Base-by-base conservation (phyloP, 805 yeast genomes). In the Nakazawaea wyomingensis region DNA sequence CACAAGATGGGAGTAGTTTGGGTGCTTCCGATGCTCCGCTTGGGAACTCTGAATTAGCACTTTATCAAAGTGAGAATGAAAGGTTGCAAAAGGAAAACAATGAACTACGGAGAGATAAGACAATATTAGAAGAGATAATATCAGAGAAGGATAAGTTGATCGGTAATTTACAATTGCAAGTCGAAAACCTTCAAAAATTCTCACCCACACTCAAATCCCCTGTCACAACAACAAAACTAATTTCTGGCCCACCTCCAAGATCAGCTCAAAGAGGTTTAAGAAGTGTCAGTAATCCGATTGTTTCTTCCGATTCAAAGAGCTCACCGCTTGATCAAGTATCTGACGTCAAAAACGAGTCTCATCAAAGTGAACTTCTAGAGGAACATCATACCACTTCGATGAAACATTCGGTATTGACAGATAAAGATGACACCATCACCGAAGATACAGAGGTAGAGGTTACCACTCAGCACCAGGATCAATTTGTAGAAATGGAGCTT, bases 171-270 rank as follows among this genome's bases (percentile, higher is more conserved):
- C 40, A 44, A 26, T 18, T 44, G n/a, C 39, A 44, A 17, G 21
- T 38, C 11, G 39, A 34, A 3, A 37, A 32, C 18, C 19, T 37
- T 7, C 41, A 37, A 18, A 42, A 36, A 17, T 29, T 34, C n/a
- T 34, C 39, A 13, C 11, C 34, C n/a, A n/a, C 34, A 16, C 5
- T 42, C 19, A 36, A 36, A 14, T 22, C 43, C 13, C 43, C 43
- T 6, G 17, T 19, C 5, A 20, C 33, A 11, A 20, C 33, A 11
- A 11, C 20, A 14, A 26, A 16, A 14, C 9, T 14, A 2, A 31
- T 44, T 24, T 32, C 59, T 5, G 50, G 46, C 4, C 51, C 60
- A 14, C 73, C 73, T 7, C 66, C 69, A 26, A 56, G 73, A 43
- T 68, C 73, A 1, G 63, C 64, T 0, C 66, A 66, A 24, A 61